These are phyloP conservation scores for Jackrogersella multiformis DNA, from an alignment of 495 filamentous ascomycete species.

Conservation along the genomic window DNA sequence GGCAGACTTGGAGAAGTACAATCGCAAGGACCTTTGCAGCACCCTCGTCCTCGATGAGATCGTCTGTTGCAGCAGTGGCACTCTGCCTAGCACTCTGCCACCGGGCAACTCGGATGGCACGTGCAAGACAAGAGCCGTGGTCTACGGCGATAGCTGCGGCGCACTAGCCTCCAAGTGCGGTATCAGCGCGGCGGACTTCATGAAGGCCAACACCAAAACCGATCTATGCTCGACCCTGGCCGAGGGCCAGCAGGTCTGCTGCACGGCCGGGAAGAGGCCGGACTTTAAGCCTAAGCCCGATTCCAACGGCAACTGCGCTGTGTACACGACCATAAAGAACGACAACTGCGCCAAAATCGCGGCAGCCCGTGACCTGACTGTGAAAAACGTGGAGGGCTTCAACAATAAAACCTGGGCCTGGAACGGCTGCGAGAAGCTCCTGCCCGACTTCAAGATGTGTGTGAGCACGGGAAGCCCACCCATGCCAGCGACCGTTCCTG, in stretches of 20 bases:
- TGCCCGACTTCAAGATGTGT: constrained; percentile 51
- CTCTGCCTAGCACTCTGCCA: constrained; percentile 1
- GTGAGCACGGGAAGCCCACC: constrained; percentile 58
- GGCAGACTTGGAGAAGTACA: background rate
- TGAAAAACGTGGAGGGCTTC: constrained; percentile 46
- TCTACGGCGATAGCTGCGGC: constrained; percentile 51
- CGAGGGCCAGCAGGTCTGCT: constrained; percentile 57
- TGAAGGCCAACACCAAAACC: constrained; percentile 49
- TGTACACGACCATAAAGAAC: constrained; percentile 44
- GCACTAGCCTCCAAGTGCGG: constrained; percentile 53
- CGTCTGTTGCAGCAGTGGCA: constrained; percentile 4
- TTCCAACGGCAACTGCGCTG: constrained; percentile 54
- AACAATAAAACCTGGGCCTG: constrained; percentile 63
- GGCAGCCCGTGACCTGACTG: constrained; percentile 46
- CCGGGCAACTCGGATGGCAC: constrained; percentile 39
- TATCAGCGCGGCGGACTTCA: constrained; percentile 51
- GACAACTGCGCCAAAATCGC: constrained; percentile 52
- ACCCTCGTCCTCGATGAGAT: constrained; percentile 1
- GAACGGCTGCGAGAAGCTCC: constrained; percentile 53
- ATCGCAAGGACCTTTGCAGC: background rate
- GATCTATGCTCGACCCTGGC: constrained; percentile 50
- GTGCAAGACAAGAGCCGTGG: constrained; percentile 36
- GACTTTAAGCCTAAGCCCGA: constrained; percentile 52
- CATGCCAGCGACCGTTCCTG: constrained; percentile 48
- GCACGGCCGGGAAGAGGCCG: constrained; percentile 50